Evolutionary conservation across 2,329 filamentous ascomycete species (phyloP), one percentile per base, ranked within the genome.

Genomic region (Penicillium sumatraense): DNA sequence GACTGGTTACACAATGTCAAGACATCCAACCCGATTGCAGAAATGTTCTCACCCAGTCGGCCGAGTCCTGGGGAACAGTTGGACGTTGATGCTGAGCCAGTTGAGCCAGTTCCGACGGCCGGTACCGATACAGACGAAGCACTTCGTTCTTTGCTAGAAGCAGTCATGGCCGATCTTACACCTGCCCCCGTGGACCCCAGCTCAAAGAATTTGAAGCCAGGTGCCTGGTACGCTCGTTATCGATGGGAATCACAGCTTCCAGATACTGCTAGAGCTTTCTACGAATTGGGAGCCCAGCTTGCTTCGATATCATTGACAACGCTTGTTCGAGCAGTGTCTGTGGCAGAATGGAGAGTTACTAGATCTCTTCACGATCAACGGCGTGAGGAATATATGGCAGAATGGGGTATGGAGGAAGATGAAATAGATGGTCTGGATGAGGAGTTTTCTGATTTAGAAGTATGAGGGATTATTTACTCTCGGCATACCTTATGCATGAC

Each of bases 181-280:
- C 56, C 65, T 71, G 9, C 72, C 72, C 33, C 69, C 65, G 42
- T 69, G 75, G 20, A 69, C 79, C n/a, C 57, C 70, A 29, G 5
- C 63, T 57, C 48, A 67, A 70, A 16, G 24, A 24, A 24, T 8
- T 55, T 78, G 24, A 74, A 81, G 27, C 80, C 81, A 2, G 84
- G 84, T 16, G 76, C 75, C 47, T 68, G 68, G 35, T 86, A 86
- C 62, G 71, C 68, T 33, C 71, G 76, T 7, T 85, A 81, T 67
- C 78, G 76, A 49, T 73, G 69, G 27, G 75, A 75, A 53, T 71
- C 77, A 2, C 79, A 83, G 24, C 67, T 87, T 24, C 72, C 78
- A 14, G 72, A 75, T 5, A 63, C 64, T 13, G 80, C 78, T 16
- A 79, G 69, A 49, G 53, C 66, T 0, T 83, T 87, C 54, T 83